Conservation (phyloP, 2,329 filamentous ascomycete species). For the Mycogone perniciosa region DNA sequence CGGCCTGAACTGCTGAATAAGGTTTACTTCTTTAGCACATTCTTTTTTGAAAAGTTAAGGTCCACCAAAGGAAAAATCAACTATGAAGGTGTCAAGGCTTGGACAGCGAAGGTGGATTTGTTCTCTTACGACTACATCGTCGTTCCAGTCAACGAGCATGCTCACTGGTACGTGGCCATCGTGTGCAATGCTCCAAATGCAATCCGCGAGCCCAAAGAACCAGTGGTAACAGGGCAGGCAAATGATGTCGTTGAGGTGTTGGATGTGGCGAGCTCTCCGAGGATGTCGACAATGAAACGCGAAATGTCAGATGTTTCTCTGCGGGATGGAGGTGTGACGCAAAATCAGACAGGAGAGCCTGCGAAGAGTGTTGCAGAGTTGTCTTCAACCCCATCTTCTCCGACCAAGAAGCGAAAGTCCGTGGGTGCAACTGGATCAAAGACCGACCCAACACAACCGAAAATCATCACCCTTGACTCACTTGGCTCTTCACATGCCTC, state of each 20-base stretch:
- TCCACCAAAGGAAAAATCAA: conserved; percentile 61
- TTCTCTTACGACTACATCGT: conserved; percentile 84
- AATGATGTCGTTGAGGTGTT: conserved; percentile 12
- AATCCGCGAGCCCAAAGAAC: conserved; percentile 21
- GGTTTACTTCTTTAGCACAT: conserved; percentile 87
- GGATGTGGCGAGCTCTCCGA: conserved; percentile 8
- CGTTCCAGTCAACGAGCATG: conserved; percentile 80
- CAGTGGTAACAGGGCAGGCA: conserved; percentile 4
- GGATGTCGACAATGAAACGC: conserved; percentile 15
- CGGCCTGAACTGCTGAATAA: conserved; percentile 52
- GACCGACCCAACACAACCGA: conserved; percentile 47
- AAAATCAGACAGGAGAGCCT: conserved; percentile 3
- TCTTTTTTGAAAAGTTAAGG: conserved; percentile 77
- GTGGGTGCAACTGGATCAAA: conserved; percentile 18
- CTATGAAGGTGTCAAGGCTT: conserved; percentile 76
- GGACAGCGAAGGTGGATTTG: conserved; percentile 81
- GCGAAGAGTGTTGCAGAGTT: neutral
- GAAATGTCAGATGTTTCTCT: conserved; percentile 21
- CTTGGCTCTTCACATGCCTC: conserved; percentile 58
- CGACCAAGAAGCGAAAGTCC: conserved; percentile 13
- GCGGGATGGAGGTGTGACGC: conserved; percentile 11
- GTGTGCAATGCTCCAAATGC: conserved; percentile 80
- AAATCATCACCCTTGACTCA: conserved; percentile 85
- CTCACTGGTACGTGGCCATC: conserved; percentile 92
- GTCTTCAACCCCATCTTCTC: neutral